phyloP scores from a whole-genome alignment of 352 stramenopile genomes.

The Globisporangium canariense region DNA sequence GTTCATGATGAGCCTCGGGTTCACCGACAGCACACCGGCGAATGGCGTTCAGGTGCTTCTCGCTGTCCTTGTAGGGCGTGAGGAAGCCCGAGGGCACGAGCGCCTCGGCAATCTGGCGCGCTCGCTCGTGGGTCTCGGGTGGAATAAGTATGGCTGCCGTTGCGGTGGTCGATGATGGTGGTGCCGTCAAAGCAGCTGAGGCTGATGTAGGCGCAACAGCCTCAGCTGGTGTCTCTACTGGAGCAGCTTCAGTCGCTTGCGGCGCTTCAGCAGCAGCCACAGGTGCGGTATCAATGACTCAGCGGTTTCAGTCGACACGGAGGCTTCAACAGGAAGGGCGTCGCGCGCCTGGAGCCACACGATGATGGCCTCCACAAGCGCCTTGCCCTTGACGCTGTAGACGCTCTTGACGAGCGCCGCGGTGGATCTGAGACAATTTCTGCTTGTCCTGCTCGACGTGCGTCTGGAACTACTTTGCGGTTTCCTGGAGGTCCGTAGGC shows the following conservation, averaged over 20 bases:
- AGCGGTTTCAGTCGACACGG: background rate
- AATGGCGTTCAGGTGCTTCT: constrained; percentile 19
- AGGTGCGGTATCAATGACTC: background rate
- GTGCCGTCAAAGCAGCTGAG: background rate
- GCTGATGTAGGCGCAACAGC: background rate
- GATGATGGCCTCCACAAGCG: constrained; percentile 1
- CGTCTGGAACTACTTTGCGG: background rate
- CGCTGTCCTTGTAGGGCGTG: constrained; percentile 10
- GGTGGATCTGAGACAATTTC: background rate
- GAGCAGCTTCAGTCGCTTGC: background rate
- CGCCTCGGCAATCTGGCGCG: constrained; percentile 7
- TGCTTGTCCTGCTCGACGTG: constrained; percentile 4
- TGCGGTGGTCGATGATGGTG: background rate
- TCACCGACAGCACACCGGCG: constrained; percentile 44
- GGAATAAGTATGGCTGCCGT: background rate
- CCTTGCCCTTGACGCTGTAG: constrained; percentile 14
- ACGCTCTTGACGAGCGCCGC: constrained; percentile 13
- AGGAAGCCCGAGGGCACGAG: constrained; percentile 8
- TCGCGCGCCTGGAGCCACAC: constrained; percentile 29
- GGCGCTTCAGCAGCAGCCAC: background rate
- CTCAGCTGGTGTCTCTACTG: background rate
- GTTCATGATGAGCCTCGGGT: constrained; percentile 60
- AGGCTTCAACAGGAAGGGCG: background rate
- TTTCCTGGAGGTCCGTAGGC: constrained; percentile 9
- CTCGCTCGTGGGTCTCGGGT: background rate